Percentiles rank a stretch among this genome's conserved stretches.
Conservation (phyloP, 129 eudicot genomes). For the Scalesia atractyloides region DNA sequence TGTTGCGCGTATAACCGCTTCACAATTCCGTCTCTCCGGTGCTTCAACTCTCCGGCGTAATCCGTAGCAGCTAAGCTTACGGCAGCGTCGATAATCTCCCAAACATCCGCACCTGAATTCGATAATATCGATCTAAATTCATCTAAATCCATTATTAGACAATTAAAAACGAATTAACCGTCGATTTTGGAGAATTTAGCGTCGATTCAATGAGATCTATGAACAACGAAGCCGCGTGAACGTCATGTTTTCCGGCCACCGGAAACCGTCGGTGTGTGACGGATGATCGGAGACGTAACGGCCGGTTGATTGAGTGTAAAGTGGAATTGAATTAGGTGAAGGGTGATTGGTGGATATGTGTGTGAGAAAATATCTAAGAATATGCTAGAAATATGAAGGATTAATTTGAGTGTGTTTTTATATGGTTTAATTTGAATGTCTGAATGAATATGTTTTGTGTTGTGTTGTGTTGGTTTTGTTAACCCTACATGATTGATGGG, state of each 20-base stretch:
- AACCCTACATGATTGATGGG: too few relatives aligned
- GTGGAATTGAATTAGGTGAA: too few relatives aligned
- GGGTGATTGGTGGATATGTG: not conserved
- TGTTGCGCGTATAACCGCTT: conserved; percentile 47
- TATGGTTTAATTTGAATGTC: too few relatives aligned
- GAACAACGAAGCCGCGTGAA: not conserved
- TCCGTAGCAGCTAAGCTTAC: conserved; percentile 63
- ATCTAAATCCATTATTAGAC: conserved; percentile 57
- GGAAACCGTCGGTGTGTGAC: too few relatives aligned
- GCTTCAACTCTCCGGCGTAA: conserved; percentile 51
- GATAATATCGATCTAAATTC: conserved; percentile 58
- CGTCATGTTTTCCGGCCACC: not conserved
- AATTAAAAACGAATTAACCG: not conserved
- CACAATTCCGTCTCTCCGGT: conserved; percentile 62
- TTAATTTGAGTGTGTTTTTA: too few relatives aligned
- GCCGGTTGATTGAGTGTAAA: not conserved
- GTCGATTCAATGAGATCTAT: not conserved
- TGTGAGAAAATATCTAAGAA: not conserved
- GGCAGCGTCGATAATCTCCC: conserved; percentile 71
- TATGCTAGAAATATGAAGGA: too few relatives aligned
- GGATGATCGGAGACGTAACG: not conserved
- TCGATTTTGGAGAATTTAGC: not conserved
- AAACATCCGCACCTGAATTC: conserved; percentile 52
- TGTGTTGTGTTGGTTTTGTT: too few relatives aligned
- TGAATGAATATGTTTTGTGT: too few relatives aligned